Percentiles rank a stretch among this genome's conserved stretches.
Evolutionary conservation across 176 grass and related monocot genomes (phyloP).

Genomic region (Carex kokanica): DNA sequence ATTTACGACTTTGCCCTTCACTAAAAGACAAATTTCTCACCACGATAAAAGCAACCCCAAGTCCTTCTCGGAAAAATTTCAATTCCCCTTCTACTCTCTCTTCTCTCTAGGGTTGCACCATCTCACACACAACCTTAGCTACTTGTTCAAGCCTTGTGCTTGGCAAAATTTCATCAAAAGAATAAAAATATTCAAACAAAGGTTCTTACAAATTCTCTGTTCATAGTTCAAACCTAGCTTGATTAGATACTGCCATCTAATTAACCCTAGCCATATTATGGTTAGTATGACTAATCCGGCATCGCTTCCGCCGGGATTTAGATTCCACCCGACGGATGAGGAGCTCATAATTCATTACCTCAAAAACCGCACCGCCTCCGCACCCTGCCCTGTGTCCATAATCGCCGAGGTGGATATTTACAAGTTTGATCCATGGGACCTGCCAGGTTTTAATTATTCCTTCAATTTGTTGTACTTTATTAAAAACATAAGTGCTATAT

Average conservation of each 20-base stretch:
- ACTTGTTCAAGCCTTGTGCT: slow-evolving; percentile 9
- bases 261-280: not conserved
- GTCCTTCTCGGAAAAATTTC: slow-evolving; percentile 27
- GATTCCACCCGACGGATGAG: slow-evolving; percentile 26
- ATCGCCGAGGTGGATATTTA: slow-evolving; percentile 29
- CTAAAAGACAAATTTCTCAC: slow-evolving; percentile 3
- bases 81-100: slow-evolving; percentile 7
- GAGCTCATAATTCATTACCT: slow-evolving; percentile 31
- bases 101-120: slow-evolving; percentile 17
- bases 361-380: slow-evolving; percentile 14
- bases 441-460: slow-evolving; percentile 6
- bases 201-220: not conserved
- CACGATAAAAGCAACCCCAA: slow-evolving; percentile 23
- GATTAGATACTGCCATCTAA: not conserved
- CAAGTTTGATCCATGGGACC: slow-evolving; percentile 28
- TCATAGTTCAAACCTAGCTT: not conserved
- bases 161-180: not conserved
- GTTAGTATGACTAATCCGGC: slow-evolving; percentile 28
- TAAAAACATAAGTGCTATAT: not conserved
- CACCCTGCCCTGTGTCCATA: slow-evolving; percentile 13
- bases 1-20: slow-evolving; percentile 4
- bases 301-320: slow-evolving; percentile 23
- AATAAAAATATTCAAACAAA: not conserved
- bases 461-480: not conserved
- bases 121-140: not conserved